phyloP scores from a whole-genome alignment of 2,329 filamentous ascomycete species.

The Xylariaceae sp. region DNA sequence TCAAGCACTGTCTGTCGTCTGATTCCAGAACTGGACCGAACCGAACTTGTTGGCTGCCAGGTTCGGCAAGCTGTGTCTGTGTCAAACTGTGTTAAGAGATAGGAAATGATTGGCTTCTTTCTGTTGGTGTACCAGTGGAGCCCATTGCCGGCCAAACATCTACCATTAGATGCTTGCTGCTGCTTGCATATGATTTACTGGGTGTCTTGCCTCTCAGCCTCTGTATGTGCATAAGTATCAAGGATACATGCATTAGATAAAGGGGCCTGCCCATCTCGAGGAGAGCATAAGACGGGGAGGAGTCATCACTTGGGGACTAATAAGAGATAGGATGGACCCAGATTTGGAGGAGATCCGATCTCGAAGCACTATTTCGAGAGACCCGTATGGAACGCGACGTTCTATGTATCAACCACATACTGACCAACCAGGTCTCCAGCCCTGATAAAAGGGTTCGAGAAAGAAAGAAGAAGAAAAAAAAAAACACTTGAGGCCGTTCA shows the following conservation, averaged over 20 bases:
- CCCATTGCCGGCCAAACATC: background rate
- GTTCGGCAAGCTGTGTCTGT: slow-evolving; percentile 27
- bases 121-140: background rate
- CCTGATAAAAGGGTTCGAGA: too few relatives aligned
- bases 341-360: slow-evolving; percentile 5
- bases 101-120: slow-evolving; percentile 9
- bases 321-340: background rate
- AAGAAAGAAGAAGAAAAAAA: background rate
- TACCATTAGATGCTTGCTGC: slow-evolving; percentile 2
- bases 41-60: slow-evolving; percentile 24
- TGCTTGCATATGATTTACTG: background rate
- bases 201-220: background rate
- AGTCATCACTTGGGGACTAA: slow-evolving; percentile 2
- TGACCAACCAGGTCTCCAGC: slow-evolving; percentile 13
- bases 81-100: slow-evolving; percentile 12
- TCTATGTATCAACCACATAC: slow-evolving; percentile 8
- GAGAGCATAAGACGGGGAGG: background rate
- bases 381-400: slow-evolving; percentile 9
- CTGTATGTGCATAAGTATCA: background rate
- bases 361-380: slow-evolving; percentile 8
- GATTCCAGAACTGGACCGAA: slow-evolving; percentile 29
- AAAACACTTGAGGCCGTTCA: slow-evolving; percentile 12
- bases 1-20: slow-evolving; percentile 21
- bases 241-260: background rate
- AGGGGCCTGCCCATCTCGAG: background rate